Evolutionary conservation across 345 rosid species (phyloP), one percentile per base, ranked within the genome.

Genomic region (Anacardium occidentale): DNA sequence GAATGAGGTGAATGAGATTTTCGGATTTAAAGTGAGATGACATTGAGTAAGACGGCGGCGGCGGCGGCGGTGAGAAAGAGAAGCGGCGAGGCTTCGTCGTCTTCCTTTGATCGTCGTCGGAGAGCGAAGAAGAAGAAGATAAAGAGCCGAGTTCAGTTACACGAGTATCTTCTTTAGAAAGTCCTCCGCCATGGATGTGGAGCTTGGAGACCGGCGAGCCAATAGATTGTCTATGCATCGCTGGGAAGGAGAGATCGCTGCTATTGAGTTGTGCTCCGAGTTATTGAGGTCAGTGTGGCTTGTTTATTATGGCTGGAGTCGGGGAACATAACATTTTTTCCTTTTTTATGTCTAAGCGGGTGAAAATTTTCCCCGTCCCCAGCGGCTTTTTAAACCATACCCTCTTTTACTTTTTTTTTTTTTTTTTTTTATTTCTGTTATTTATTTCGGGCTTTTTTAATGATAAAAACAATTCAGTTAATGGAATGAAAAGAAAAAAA

Each of bases 161-260:
- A 22, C 69, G 75, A 69, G 69, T 15, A 26, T 78, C 90, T n/a
- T 82, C 86, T 24, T 79, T 79, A 13, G 79, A 42, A 22, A 51
- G 37, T 56, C 76, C 89, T 59, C 92, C 89, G 58, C 91, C 94
- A 76, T 91, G 83, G 87, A 75, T 45, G 75, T 84, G 83, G 77
- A 85, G 86, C 88, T 91, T 90, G 71, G 91, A 80, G 69, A 68
- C 79, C 8, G 98, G 96, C 2, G 98, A 89, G 68, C 97, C 91
- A 3, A 90, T 86, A 14, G 99, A 95, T 51, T 88, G 92, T 47
- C 99, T 88, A 70, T 95, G 99, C 99, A 92, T 94, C 88, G 74
- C 76, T 44, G 55, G 18, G 24, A 57, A 62, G 52, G 61, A 15
- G 47, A 50, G 54, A 61, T 13, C 52, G 25, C 58, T 65, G 75